These are phyloP conservation scores for Alopecurus myosuroides DNA, from an alignment of 176 grass and related monocot species.

Conservation along the genomic window DNA sequence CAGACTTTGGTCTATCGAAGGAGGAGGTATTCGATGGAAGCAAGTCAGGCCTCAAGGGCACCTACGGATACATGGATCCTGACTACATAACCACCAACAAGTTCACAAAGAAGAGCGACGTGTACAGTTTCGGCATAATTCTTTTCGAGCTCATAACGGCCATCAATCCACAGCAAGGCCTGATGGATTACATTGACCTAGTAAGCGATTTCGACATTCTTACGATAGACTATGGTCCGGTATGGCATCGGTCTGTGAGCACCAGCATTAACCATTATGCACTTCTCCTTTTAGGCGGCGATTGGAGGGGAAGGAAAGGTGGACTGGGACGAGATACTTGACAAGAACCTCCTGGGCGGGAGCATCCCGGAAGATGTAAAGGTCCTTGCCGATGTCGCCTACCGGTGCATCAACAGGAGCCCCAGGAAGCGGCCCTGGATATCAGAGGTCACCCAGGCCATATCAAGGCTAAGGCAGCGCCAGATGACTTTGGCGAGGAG, in stretches of 20 bases:
- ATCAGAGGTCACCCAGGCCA: conserved; percentile 64
- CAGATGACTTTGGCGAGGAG: conserved; percentile 33
- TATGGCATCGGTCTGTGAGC: neutral
- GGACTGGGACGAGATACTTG: conserved; percentile 86
- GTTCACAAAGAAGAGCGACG: conserved; percentile 93
- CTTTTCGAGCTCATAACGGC: conserved; percentile 92
- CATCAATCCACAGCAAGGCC: conserved; percentile 96
- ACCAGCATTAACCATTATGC: conserved; percentile 1
- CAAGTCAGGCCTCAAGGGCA: conserved; percentile 89
- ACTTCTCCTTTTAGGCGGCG: conserved; percentile 50
- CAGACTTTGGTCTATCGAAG: conserved; percentile 96
- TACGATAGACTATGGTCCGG: neutral
- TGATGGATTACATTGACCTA: conserved; percentile 92
- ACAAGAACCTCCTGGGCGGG: conserved; percentile 59
- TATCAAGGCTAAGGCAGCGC: conserved; percentile 64
- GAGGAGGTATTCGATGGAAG: conserved; percentile 85
- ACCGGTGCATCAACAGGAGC: conserved; percentile 75
- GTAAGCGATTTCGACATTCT: conserved; percentile 44
- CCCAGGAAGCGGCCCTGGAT: conserved; percentile 83
- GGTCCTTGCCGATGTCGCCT: conserved; percentile 76
- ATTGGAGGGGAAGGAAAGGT: conserved; percentile 73
- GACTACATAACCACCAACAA: conserved; percentile 93
- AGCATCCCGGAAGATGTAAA: conserved; percentile 60
- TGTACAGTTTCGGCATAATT: conserved; percentile 94
- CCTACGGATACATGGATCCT: conserved; percentile 98